A percentile compares a stretch with the other conserved stretches of the same genome.
Evolutionary conservation across 495 filamentous ascomycete genomes (phyloP).

Genomic region (Sabuloglossum arenarium): DNA sequence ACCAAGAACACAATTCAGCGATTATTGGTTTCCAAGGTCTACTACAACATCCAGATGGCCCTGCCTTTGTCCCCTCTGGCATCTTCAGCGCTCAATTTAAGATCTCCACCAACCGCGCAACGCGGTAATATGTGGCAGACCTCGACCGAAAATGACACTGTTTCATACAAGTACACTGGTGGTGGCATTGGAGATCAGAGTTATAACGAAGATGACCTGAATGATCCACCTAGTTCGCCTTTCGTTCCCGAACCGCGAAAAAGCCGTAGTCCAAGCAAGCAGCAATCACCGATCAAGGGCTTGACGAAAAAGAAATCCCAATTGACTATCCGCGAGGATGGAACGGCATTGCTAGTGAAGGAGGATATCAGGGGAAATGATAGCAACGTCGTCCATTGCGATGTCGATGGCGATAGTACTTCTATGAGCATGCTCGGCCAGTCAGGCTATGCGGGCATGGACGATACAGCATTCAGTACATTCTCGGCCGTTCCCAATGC

Average conservation of each 20-base stretch:
- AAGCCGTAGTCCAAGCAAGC: background rate
- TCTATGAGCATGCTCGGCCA: background rate
- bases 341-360: background rate
- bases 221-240: background rate
- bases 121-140: background rate
- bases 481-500: conserved; percentile 63
- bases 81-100: conserved; percentile 1
- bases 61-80: background rate
- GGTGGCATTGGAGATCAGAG: background rate
- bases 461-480: conserved; percentile 67
- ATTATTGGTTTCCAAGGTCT: background rate
- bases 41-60: background rate
- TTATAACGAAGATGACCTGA: background rate
- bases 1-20: no score
- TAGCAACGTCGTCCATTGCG: background rate
- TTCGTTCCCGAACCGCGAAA: background rate
- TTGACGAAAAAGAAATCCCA: background rate
- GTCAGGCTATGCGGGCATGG: conserved; percentile 23
- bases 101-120: background rate
- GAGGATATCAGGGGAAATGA: background rate
- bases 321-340: background rate
- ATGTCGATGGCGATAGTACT: background rate
- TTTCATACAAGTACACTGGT: background rate
- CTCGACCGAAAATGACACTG: background rate
- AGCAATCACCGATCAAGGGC: background rate